Percentiles rank a stretch among this genome's conserved stretches.
Conservation (phyloP, 768 basidiomycete genomes). For the Multifurca ochricompacta region DNA sequence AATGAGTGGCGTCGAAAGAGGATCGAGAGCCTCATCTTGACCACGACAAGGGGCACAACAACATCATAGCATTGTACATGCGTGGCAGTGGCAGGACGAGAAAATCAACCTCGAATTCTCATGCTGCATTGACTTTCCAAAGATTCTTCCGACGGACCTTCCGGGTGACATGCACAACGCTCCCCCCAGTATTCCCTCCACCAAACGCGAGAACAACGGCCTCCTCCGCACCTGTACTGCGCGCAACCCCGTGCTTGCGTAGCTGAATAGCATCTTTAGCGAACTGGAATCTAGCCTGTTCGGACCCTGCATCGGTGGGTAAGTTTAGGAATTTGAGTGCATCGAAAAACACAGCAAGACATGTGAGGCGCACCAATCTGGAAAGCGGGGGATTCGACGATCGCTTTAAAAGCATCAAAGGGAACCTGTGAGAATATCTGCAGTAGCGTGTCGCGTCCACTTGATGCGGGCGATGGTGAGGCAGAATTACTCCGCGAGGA, state of each 20-base stretch:
- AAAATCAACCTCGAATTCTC: background rate
- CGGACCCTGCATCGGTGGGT: conserved; percentile 47
- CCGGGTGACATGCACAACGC: conserved; percentile 80
- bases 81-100: background rate
- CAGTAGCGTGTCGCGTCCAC: conserved; percentile 61
- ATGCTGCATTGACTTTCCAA: conserved; percentile 34
- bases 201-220: conserved; percentile 91
- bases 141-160: conserved; percentile 50
- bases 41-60: background rate
- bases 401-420: conserved; percentile 81
- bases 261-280: conserved; percentile 84
- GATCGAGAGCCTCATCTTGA: background rate
- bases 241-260: conserved; percentile 70
- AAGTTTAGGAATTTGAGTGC: background rate
- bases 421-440: conserved; percentile 74
- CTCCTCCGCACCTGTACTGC: conserved; percentile 69
- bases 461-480: conserved; percentile 32
- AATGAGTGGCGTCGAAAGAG: background rate
- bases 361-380: conserved; percentile 52
- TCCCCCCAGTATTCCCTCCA: conserved; percentile 55
- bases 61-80: background rate
- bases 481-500: conserved; percentile 20
- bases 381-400: conserved; percentile 71
- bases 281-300: conserved; percentile 86
- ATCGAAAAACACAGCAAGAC: background rate